These are phyloP conservation scores for Monilinia fructigena DNA, from an alignment of 2,329 filamentous ascomycete species.

Conservation along the genomic window DNA sequence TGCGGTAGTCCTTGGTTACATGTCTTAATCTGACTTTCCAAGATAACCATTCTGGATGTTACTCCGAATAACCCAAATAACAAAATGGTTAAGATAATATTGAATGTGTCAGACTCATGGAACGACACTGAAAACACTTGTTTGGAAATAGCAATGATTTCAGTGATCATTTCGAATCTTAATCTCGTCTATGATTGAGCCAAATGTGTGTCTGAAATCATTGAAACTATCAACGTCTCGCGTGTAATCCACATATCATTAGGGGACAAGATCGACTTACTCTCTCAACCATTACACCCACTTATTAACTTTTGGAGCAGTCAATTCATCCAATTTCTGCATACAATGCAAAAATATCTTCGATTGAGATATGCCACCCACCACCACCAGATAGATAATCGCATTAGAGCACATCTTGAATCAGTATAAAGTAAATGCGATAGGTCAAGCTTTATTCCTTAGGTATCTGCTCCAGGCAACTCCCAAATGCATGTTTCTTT, in stretches of 20 bases:
- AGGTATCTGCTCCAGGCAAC: constrained; percentile 12
- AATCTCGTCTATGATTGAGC: neutral
- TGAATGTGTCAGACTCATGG: neutral
- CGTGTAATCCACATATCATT: neutral
- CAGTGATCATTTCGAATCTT: neutral
- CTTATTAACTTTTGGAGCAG: neutral
- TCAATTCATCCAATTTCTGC: neutral
- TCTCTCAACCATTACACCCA: neutral
- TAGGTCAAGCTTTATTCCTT: constrained; percentile 6
- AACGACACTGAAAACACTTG: neutral
- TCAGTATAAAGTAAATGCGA: neutral
- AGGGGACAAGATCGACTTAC: neutral
- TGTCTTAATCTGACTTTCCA: neutral
- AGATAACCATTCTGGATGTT: neutral
- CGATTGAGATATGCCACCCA: neutral
- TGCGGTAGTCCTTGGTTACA: neutral
- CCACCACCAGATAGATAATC: neutral
- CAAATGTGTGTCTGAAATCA: neutral
- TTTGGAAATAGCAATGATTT: neutral
- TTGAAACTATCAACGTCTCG: neutral
- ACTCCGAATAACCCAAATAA: neutral
- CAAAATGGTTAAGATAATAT: neutral
- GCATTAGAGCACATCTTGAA: neutral
- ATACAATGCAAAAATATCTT: neutral
- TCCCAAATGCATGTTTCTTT: constrained; percentile 1